phyloP scores from a whole-genome alignment of 2,329 filamentous ascomycete genomes.

The Epichloe hybrida region DNA sequence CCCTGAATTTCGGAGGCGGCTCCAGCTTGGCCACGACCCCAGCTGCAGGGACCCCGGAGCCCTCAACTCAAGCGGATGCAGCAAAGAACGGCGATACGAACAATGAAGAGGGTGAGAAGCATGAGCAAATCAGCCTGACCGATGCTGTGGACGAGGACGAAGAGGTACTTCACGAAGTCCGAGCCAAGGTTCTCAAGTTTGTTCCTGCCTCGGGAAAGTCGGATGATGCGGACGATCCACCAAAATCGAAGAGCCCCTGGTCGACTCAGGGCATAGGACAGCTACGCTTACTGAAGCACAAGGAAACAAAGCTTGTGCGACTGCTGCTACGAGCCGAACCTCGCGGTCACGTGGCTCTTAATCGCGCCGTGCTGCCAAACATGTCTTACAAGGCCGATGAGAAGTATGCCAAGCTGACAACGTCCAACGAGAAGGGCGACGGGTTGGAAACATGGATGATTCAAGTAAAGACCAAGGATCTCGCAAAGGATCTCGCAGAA shows the following conservation, averaged over 20 bases:
- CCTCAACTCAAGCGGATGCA: constrained; percentile 32
- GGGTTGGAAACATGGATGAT: constrained; percentile 57
- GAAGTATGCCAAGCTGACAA: constrained; percentile 47
- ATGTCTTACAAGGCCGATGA: constrained; percentile 47
- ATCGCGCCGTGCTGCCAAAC: constrained; percentile 49
- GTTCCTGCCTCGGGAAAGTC: constrained; percentile 33
- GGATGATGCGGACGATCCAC: constrained; percentile 24
- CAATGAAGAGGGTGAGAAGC: constrained; percentile 44
- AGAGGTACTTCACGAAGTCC: constrained; percentile 53
- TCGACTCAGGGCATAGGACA: constrained; percentile 56
- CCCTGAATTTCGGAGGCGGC: constrained; percentile 42
- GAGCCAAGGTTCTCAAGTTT: constrained; percentile 56
- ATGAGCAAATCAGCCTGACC: constrained; percentile 59
- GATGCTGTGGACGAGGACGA: constrained; percentile 60
- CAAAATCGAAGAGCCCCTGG: constrained; percentile 47
- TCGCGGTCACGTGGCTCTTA: constrained; percentile 59
- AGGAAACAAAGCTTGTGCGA: constrained; percentile 51
- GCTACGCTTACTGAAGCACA: constrained; percentile 60
- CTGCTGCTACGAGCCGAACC: constrained; percentile 64
- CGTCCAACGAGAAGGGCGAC: constrained; percentile 43
- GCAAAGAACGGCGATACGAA: constrained; percentile 18
- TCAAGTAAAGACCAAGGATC: constrained; percentile 51
- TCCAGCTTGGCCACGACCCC: constrained; percentile 49
- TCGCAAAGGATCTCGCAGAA: constrained; percentile 39
- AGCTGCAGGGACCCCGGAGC: constrained; percentile 44